Evolutionary conservation across 2,329 filamentous ascomycete species (phyloP).

Genomic region (Cercospora zeae-maydis): DNA sequence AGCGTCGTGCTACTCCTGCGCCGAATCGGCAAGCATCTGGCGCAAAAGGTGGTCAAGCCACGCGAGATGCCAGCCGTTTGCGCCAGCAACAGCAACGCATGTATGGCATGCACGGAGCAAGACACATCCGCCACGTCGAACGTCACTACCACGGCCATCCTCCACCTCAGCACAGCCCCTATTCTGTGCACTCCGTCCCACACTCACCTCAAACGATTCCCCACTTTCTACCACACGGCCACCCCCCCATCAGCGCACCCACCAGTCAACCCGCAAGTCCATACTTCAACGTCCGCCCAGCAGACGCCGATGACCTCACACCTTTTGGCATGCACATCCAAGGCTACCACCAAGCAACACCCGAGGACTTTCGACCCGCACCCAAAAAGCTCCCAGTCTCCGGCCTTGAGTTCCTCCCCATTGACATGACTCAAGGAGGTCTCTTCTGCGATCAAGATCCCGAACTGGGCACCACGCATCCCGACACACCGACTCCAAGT

Average conservation of each 20-base stretch:
- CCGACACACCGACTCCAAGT: constrained; percentile 30
- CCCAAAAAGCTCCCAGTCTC: constrained; percentile 8
- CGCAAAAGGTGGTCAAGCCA: constrained; percentile 45
- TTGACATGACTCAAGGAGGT: constrained; percentile 12
- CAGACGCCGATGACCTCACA: constrained; percentile 7
- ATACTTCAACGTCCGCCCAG: constrained; percentile 13
- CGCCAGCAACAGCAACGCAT: constrained; percentile 21
- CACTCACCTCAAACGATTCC: constrained; percentile 7
- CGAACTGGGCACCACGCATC: constrained; percentile 24
- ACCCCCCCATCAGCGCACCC: constrained; percentile 5
- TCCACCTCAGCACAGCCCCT: constrained; percentile 16
- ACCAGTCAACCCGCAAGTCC: constrained; percentile 11
- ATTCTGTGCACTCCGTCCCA: constrained; percentile 12
- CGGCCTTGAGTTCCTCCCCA: constrained; percentile 17
- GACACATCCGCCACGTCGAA: constrained; percentile 11
- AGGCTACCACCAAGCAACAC: constrained; percentile 8
- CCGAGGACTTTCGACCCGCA: constrained; percentile 9
- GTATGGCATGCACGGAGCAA: constrained; percentile 1
- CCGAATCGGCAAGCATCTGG: constrained; percentile 45
- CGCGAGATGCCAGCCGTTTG: constrained; percentile 32
- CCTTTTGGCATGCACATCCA: not conserved
- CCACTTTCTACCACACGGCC: not conserved
- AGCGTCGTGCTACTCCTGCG: constrained; percentile 30
- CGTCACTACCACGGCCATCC: constrained; percentile 6
- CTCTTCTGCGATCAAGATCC: constrained; percentile 24